A percentile compares a stretch with the other conserved stretches of the same genome.
These are phyloP conservation scores for Dactylis glomerata DNA, from an alignment of 176 grass and related monocot genomes.

Conservation along the genomic window DNA sequence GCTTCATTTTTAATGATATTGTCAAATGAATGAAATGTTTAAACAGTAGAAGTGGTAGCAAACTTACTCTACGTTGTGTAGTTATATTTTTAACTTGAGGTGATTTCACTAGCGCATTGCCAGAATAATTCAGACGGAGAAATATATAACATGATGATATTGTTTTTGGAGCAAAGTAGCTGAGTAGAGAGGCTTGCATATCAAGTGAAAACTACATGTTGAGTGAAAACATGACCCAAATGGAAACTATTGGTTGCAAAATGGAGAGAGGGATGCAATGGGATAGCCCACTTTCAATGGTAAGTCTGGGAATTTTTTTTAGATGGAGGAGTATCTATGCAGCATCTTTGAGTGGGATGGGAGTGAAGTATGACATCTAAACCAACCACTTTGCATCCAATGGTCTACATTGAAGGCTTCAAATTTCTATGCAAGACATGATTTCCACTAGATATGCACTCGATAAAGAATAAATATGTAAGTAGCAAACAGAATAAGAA, in stretches of 20 bases:
- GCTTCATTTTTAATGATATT: not conserved
- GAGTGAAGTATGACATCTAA: not conserved
- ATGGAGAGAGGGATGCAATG: not conserved
- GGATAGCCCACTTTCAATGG: not conserved
- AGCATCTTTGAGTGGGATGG: not conserved
- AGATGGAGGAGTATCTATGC: not conserved
- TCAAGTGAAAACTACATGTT: not conserved
- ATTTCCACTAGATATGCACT: conserved; percentile 1
- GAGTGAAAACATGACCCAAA: not conserved
- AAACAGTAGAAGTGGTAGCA: not conserved
- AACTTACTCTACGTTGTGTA: not conserved
- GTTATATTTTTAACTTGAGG: not conserved
- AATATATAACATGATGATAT: not conserved
- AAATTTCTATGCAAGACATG: not conserved
- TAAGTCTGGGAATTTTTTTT: not conserved
- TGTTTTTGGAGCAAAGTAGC: not conserved
- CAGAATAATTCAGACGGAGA: not conserved
- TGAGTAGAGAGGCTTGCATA: not conserved
- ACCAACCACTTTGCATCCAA: not conserved
- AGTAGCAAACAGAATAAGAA: not conserved
- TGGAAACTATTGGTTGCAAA: not conserved
- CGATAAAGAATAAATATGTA: not conserved
- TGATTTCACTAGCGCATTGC: not conserved
- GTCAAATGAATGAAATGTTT: not conserved
- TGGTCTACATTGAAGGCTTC: not conserved